These are phyloP conservation scores for Pyrrhoderma lamaoense DNA, from an alignment of 1,284 basidiomycete species.

Conservation along the genomic window DNA sequence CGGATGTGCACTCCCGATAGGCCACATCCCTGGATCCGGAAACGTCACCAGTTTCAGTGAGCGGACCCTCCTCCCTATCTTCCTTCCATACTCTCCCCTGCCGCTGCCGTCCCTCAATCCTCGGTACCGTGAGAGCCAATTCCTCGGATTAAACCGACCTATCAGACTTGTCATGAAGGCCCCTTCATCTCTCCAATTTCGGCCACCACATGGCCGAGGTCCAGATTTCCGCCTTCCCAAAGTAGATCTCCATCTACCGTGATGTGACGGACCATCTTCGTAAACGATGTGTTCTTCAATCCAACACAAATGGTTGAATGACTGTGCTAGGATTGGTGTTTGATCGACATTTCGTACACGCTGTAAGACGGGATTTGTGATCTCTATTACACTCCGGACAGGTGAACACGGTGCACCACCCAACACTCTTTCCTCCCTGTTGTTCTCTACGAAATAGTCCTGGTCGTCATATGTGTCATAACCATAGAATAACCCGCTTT, in stretches of 20 bases:
- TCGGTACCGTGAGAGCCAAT: background rate
- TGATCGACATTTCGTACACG: background rate
- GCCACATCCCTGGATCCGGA: slow-evolving; percentile 15
- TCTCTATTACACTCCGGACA: slow-evolving; percentile 15
- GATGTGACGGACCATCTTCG: background rate
- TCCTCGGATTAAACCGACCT: background rate
- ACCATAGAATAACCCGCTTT: background rate
- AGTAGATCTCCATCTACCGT: background rate
- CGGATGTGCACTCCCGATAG: background rate
- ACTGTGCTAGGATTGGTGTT: slow-evolving; percentile 17
- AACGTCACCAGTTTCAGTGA: slow-evolving; percentile 17
- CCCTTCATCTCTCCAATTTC: background rate
- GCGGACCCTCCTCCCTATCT: background rate
- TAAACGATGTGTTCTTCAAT: slow-evolving; percentile 10
- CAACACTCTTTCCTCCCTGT: slow-evolving; percentile 1
- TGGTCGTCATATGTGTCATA: too few species aligned
- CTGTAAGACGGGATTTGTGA: slow-evolving; percentile 10
- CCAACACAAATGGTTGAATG: slow-evolving; percentile 17
- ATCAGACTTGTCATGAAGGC: background rate
- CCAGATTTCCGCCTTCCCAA: background rate
- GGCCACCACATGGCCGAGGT: background rate
- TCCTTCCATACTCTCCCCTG: background rate
- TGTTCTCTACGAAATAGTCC: too few species aligned
- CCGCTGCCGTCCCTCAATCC: background rate
- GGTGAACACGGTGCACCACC: slow-evolving; percentile 11